Evolutionary conservation across 176 grass and related monocot species (phyloP), one percentile per base, ranked within the genome.

Genomic region (Triticum timopheevii): DNA sequence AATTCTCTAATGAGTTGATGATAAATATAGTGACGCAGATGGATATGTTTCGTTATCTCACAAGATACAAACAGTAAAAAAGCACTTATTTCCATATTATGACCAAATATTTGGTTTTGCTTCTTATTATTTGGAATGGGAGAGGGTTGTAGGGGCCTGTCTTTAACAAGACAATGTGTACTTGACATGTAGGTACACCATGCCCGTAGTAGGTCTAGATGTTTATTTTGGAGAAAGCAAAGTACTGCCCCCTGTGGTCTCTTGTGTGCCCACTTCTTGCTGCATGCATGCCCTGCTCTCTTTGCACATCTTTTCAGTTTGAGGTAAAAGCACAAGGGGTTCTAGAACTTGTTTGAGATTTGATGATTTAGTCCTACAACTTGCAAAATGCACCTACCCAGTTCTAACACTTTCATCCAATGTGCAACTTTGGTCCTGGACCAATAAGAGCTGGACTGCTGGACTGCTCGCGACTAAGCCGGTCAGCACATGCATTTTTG

Each of bases 211-310:
- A 75, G 77, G 69, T 10, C 61, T 34, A 36, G 82, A 24, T 70
- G 74, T 71, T 30, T 76, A 70, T 69, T 81, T 69, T 76, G 73
- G 35, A 70, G 73, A 88, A 62, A 64, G 71, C 78, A 36, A 40
- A 16, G 27, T 20, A 30, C 49, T 71, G 87, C 66, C 15, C 9
- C 31, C 63, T 88, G 24, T 52, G 15, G 35, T 22, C 72, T 88
- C 24, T 4, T 45, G 8, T 76, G 81, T 86, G 80, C 56, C 84
- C 80, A 54, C 84, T 79, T 73, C 52, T 72, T 78, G 63, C 49
- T 78, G 80, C 84, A 90, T 65, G 88, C 88, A 82, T 79, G 79
- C 65, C 50, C 76, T 88, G 44, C 86, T 47, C 54, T 28, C 72
- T 63, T 17, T 85, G 22, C 31, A 12, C 28, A 47, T 7, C 36